phyloP scores from a whole-genome alignment of 345 rosid genomes.

The Geranium brycei region DNA sequence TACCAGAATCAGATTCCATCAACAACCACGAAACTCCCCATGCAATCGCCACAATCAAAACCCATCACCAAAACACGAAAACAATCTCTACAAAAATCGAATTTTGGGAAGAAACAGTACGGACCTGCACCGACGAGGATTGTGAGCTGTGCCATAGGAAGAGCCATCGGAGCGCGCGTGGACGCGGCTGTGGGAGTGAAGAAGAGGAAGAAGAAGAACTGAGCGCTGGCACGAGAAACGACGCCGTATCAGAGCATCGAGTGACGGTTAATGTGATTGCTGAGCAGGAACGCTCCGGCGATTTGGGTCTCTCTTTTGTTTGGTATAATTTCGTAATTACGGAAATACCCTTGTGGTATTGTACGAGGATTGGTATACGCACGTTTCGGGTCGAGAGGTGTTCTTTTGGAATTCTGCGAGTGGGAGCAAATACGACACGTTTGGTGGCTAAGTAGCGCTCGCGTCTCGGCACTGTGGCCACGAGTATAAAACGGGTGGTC shows the following conservation, averaged over 20 bases:
- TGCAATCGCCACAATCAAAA: too few species aligned
- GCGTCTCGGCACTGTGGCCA: neutral
- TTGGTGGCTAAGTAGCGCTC: neutral
- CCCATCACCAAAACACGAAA: too few species aligned
- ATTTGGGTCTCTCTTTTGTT: neutral
- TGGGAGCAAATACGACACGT: neutral
- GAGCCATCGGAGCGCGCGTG: constrained; percentile 27
- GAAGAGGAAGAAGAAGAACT: neutral
- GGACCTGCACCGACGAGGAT: constrained; percentile 54
- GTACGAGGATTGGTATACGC: too few species aligned
- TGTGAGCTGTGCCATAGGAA: constrained; percentile 44
- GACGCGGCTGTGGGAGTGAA: neutral
- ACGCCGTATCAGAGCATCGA: neutral
- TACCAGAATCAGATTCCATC: neutral
- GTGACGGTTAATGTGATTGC: neutral
- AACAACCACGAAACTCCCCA: neutral
- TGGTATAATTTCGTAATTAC: too few species aligned
- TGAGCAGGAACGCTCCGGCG: neutral
- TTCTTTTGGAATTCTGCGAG: neutral
- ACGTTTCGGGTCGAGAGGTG: too few species aligned
- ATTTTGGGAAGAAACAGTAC: neutral
- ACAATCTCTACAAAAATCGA: neutral
- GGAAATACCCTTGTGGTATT: too few species aligned
- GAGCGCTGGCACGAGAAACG: neutral
- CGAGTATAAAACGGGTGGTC: neutral